Conservation (phyloP, 2,329 filamentous ascomycete species). For the Calonectria fujianensis region DNA sequence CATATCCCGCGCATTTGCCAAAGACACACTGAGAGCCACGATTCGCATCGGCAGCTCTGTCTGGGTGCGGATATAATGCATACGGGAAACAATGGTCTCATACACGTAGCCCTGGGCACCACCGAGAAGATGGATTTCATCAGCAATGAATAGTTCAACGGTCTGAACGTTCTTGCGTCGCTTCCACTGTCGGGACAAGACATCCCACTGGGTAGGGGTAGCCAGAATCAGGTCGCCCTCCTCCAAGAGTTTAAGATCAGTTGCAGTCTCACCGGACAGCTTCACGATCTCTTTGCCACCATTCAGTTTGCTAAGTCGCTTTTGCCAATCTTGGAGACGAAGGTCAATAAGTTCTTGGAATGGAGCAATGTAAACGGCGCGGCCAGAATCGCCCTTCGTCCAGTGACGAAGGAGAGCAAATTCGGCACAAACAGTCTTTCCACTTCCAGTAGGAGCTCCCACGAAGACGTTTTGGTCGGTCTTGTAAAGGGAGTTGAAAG, state of each 20-base stretch:
- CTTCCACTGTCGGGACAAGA: constrained; percentile 96
- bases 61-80: constrained; percentile 96
- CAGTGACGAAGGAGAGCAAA: constrained; percentile 94
- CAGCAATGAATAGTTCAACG: constrained; percentile 93
- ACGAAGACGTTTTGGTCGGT: constrained; percentile 96
- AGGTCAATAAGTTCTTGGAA: constrained; percentile 95
- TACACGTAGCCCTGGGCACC: constrained; percentile 92
- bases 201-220: constrained; percentile 96
- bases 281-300: constrained; percentile 95
- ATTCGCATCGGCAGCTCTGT: constrained; percentile 90
- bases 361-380: constrained; percentile 94
- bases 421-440: constrained; percentile 97
- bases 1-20: constrained; percentile 94
- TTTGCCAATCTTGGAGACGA: constrained; percentile 88
- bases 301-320: constrained; percentile 81
- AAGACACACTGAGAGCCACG: constrained; percentile 90
- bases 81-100: constrained; percentile 96
- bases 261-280: constrained; percentile 92
- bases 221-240: constrained; percentile 92
- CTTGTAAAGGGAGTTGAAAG: constrained; percentile 94
- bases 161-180: constrained; percentile 95
- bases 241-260: constrained; percentile 91
- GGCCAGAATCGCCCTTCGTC: constrained; percentile 74
- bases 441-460: constrained; percentile 93
- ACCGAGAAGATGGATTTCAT: constrained; percentile 95